Evolutionary conservation across 768 basidiomycete genomes (phyloP).

Genomic region (Hygrocybe punicea): DNA sequence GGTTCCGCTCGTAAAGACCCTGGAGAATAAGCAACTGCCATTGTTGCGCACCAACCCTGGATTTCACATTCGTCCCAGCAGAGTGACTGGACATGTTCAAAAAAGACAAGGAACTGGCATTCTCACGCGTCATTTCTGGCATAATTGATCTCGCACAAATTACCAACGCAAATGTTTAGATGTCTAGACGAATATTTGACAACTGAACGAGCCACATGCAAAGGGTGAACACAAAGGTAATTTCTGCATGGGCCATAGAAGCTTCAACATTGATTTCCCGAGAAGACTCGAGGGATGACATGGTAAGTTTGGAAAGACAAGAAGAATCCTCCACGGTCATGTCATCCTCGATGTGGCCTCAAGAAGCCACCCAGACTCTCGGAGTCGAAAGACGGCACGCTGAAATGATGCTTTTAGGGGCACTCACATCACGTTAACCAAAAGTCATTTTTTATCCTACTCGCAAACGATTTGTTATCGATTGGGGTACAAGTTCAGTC

Average conservation of each 20-base stretch:
- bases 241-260: conserved; percentile 47
- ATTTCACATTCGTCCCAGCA: neutral
- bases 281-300: conserved; percentile 38
- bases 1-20: neutral
- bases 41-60: neutral
- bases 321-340: conserved; percentile 38
- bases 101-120: too few relatives aligned
- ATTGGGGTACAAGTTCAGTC: conserved; percentile 28
- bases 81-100: neutral
- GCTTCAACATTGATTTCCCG: conserved; percentile 54
- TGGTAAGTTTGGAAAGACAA: conserved; percentile 26
- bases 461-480: neutral
- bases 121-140: too few relatives aligned
- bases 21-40: conserved; percentile 1
- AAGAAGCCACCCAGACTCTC: neutral
- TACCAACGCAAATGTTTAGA: too few relatives aligned
- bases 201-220: conserved; percentile 66
- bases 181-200: conserved; percentile 48
- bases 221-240: conserved; percentile 18
- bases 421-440: neutral
- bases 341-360: conserved; percentile 30
- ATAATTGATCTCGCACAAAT: too few relatives aligned
- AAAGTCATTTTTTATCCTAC: neutral
- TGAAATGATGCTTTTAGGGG: neutral
- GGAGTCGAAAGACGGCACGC: neutral